Evolutionary conservation across 306 rosid species (phyloP), one percentile per base, ranked within the genome.

Genomic region (Pyrus communis): DNA sequence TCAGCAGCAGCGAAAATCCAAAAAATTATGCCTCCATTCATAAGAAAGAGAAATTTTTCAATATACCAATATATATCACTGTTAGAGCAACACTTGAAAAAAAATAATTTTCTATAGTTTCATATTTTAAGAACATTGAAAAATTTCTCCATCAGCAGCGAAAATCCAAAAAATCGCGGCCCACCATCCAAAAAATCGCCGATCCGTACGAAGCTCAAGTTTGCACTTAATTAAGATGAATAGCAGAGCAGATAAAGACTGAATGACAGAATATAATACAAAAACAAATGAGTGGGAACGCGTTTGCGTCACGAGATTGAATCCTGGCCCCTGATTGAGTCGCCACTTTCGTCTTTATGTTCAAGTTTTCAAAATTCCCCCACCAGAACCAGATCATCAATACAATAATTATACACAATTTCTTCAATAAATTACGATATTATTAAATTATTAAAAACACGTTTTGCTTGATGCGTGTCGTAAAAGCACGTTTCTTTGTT

Each of bases 381-480:
- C 54, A 40, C 57, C 72, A 3, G 11, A 68, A 40, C 57, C 72
- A 7, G 11, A 68, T 55, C 17, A 71, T 74, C 31, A 23, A 58
- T 71, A 57, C 31, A 23, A 51, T 71, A 57, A 28, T 6, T 63
- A 9, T 14, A 38, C 27, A 7, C 69, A 62, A 28, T 49, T 42
- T 35, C 61, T 2, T 72, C 23, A 60, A 35, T 25, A 35, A 7
- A 7, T 25, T 21, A 21, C n/a, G n/a, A 57, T 57, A 57, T 19
- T 57, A 22, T n/a, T n/a, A 61, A 58, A 82, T 68, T 78, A 69
- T 82, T 80, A 70, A 54, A 60, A 27, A 42, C 90, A 87, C 86
- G 86, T 87, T 84, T 84, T 87, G 83, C 69, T 75, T 74, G 73
- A 79, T 54, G 66, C 81, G 68, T 71, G 78, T 62, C 80, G 30